Evolutionary conservation across 179 eudicot genomes (phyloP).

Genomic region (Beta lomatogona): DNA sequence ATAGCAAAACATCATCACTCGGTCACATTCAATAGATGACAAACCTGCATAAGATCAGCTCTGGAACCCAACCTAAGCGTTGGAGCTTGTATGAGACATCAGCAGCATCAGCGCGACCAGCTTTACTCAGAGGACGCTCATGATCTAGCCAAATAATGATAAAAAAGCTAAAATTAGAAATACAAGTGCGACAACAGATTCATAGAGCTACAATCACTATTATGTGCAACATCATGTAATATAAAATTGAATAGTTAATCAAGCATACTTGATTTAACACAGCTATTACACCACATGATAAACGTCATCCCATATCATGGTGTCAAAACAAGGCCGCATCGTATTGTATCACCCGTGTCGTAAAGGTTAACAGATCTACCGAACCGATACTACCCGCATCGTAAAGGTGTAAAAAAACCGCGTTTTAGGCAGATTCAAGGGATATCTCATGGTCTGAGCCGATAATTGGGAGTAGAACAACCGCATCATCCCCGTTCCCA

Average conservation of each 20-base stretch:
- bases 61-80: constrained; percentile 83
- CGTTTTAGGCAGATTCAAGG: too few relatives aligned
- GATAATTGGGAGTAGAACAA: too few relatives aligned
- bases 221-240: neutral
- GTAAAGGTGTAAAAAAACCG: too few relatives aligned
- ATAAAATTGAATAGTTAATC: neutral
- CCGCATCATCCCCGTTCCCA: too few relatives aligned
- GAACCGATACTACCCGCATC: too few relatives aligned
- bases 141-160: constrained; percentile 55
- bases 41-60: constrained; percentile 84
- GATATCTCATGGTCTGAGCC: too few relatives aligned
- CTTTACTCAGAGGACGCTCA: constrained; percentile 85
- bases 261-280: neutral
- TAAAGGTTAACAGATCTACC: too few relatives aligned
- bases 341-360: too few relatives aligned
- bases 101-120: constrained; percentile 79
- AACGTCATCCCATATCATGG: too few relatives aligned
- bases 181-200: neutral
- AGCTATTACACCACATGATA: too few relatives aligned
- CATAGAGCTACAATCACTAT: neutral
- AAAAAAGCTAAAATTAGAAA: constrained; percentile 15
- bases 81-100: constrained; percentile 67
- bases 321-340: too few relatives aligned
- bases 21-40: constrained; percentile 3
- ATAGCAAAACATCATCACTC: neutral